These are phyloP conservation scores for Pezicula neosporulosa DNA, from an alignment of 2,329 filamentous ascomycete genomes.

Conservation along the genomic window DNA sequence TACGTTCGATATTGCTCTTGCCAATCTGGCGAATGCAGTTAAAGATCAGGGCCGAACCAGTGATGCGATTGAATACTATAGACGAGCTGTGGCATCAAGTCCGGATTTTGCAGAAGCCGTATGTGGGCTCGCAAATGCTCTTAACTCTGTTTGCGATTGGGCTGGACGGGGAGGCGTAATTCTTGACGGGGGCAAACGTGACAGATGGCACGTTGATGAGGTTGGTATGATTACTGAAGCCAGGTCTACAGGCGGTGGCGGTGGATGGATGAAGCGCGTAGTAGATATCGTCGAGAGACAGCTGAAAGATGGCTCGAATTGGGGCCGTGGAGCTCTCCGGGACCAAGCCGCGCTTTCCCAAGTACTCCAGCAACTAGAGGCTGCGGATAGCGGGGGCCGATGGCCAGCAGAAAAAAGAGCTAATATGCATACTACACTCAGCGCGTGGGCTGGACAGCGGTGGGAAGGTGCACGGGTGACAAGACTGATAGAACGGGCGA, in stretches of 20 bases:
- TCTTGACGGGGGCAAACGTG: slow-evolving; percentile 67
- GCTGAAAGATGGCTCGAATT: slow-evolving; percentile 77
- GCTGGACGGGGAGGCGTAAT: slow-evolving; percentile 81
- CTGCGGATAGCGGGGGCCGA: slow-evolving; percentile 25
- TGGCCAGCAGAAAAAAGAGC: slow-evolving; percentile 31
- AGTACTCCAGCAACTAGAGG: slow-evolving; percentile 26
- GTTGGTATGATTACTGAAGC: slow-evolving; percentile 79
- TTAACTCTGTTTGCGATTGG: slow-evolving; percentile 98
- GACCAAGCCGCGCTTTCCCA: slow-evolving; percentile 44
- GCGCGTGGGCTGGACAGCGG: slow-evolving; percentile 65
- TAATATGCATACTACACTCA: slow-evolving; percentile 32
- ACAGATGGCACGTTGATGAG: slow-evolving; percentile 92
- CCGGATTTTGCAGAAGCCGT: slow-evolving; percentile 96
- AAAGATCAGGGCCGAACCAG: slow-evolving; percentile 92
- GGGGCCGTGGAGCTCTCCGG: slow-evolving; percentile 73
- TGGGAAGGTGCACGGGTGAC: slow-evolving; percentile 90
- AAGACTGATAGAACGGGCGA: slow-evolving; percentile 79
- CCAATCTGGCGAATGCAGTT: slow-evolving; percentile 94
- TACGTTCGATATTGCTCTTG: slow-evolving; percentile 95
- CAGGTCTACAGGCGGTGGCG: slow-evolving; percentile 54
- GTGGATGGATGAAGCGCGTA: slow-evolving; percentile 85
- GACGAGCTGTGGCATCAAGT: slow-evolving; percentile 83
- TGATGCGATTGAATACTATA: slow-evolving; percentile 91
- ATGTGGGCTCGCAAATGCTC: slow-evolving; percentile 87
- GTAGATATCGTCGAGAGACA: slow-evolving; percentile 89